phyloP scores from a whole-genome alignment of 352 stramenopile genomes.

The Globisporangium middletonii region DNA sequence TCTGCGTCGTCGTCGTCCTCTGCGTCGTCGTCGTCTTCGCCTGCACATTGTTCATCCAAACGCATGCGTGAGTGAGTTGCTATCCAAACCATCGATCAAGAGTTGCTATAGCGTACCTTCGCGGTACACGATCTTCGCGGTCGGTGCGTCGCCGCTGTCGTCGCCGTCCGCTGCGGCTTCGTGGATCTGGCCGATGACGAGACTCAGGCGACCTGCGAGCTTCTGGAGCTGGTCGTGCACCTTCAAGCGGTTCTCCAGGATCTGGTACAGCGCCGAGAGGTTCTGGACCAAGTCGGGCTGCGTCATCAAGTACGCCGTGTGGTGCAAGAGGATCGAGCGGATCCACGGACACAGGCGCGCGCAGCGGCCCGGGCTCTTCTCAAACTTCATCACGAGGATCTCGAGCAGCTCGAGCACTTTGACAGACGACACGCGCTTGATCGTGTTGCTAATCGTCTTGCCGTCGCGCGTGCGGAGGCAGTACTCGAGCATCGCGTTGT shows the following conservation, averaged over 20 bases:
- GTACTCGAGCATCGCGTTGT: constrained; percentile 85
- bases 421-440: constrained; percentile 64
- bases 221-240: constrained; percentile 82
- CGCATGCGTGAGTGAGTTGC: background rate
- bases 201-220: constrained; percentile 69
- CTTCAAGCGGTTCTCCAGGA: constrained; percentile 74
- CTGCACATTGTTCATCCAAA: constrained; percentile 9
- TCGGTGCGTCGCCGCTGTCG: constrained; percentile 28
- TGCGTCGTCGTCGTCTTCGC: constrained; percentile 22
- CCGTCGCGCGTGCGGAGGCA: constrained; percentile 66
- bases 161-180: constrained; percentile 27
- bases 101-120: constrained; percentile 23
- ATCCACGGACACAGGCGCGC: constrained; percentile 78
- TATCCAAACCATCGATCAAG: background rate
- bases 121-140: constrained; percentile 58
- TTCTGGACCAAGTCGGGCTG: constrained; percentile 79
- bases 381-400: constrained; percentile 78
- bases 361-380: constrained; percentile 75
- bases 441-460: constrained; percentile 74
- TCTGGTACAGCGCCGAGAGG: constrained; percentile 80
- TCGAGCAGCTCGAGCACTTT: constrained; percentile 75
- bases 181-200: constrained; percentile 83
- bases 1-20: constrained; percentile 19
- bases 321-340: constrained; percentile 71
- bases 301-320: constrained; percentile 82